Conservation (phyloP, 2,329 filamentous ascomycete genomes). For the Phialophora chinensis region DNA sequence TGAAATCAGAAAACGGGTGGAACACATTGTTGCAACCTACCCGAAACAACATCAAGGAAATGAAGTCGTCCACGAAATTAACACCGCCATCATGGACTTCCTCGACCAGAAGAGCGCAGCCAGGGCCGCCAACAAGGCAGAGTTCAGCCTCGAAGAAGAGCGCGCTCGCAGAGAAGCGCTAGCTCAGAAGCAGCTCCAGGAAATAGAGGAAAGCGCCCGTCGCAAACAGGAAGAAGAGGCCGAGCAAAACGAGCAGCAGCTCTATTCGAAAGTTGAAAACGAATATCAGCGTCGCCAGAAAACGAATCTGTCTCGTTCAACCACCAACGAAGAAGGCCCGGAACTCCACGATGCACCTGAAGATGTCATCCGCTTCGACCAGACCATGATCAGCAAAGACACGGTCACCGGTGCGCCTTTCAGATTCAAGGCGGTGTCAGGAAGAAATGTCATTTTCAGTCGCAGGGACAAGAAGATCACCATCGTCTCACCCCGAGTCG, state of each 20-base stretch:
- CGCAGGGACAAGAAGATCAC: slow-evolving; percentile 69
- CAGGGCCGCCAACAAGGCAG: slow-evolving; percentile 29
- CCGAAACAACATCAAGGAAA: slow-evolving; percentile 29
- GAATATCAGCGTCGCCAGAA: slow-evolving; percentile 31
- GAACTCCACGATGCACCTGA: slow-evolving; percentile 31
- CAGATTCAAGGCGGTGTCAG: slow-evolving; percentile 73
- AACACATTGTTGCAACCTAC: slow-evolving; percentile 31
- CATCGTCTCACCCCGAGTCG: slow-evolving; percentile 72
- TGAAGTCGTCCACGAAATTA: slow-evolving; percentile 36
- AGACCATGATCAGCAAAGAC: slow-evolving; percentile 63
- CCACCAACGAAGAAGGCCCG: slow-evolving; percentile 25
- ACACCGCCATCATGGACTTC: slow-evolving; percentile 35
- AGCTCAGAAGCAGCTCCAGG: slow-evolving; percentile 28
- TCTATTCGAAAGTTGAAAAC: slow-evolving; percentile 34
- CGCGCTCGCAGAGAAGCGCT: slow-evolving; percentile 32
- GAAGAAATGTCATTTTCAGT: slow-evolving; percentile 69
- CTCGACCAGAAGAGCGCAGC: slow-evolving; percentile 29
- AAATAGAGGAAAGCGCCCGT: slow-evolving; percentile 28
- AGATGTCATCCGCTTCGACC: slow-evolving; percentile 50
- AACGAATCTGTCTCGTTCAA: slow-evolving; percentile 27
- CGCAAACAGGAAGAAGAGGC: slow-evolving; percentile 34
- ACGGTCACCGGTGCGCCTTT: slow-evolving; percentile 64
- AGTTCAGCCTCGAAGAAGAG: slow-evolving; percentile 38
- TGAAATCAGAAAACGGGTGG: slow-evolving; percentile 29
- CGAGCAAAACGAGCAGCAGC: slow-evolving; percentile 31